Evolutionary conservation across 176 grass and related monocot genomes (phyloP), one percentile per base, ranked within the genome.

Genomic region (Pontederia paniculata): DNA sequence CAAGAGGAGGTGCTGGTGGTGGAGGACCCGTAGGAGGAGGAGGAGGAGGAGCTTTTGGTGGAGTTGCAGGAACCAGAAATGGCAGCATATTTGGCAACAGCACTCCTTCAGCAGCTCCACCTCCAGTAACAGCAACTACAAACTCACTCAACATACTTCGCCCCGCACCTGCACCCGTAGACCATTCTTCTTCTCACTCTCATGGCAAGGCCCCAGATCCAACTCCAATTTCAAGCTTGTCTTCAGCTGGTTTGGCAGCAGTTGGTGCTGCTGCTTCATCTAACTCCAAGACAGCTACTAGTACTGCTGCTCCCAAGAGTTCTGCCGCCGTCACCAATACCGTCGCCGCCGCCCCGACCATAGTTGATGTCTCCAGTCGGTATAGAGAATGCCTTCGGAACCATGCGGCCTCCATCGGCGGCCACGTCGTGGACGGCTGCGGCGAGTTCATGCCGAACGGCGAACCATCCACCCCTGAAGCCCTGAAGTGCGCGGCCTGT

Each of bases 341-440:
- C n/a, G 21, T 8, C 41, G 13, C 20, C 54, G 21, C 12, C 12
- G 54, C 23, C 56, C 15, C 57, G 7, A 37, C 28, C 28, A 19
- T 37, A 14, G 21, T 7, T 17, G 12, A 13, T 20, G 56, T 23
- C 1, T 21, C 51, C 44, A 45, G 11, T 3, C 81, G 72, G 71
- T 94, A 94, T 80, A 67, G 74, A 22, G 83, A 88, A 66, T 94
- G 88, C 80, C 77, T 88, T 9, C 88, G 83, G 70, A 94, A 94
- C 80, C 89, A 94, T 70, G 89, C 89, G 61, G 84, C 84, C 10
- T 62, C 80, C 44, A 88, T 84, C 28, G 89, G 89, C 57, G 89
- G 89, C 44, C 83, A 71, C 43, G 77, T 84, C 8, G 76, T 77
- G 13, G 89, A 88, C 65, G 89, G 89, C 23, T 94, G 89, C 50